phyloP scores from a whole-genome alignment of 371 early-diverging fungal species.

The Mortierella sp. region DNA sequence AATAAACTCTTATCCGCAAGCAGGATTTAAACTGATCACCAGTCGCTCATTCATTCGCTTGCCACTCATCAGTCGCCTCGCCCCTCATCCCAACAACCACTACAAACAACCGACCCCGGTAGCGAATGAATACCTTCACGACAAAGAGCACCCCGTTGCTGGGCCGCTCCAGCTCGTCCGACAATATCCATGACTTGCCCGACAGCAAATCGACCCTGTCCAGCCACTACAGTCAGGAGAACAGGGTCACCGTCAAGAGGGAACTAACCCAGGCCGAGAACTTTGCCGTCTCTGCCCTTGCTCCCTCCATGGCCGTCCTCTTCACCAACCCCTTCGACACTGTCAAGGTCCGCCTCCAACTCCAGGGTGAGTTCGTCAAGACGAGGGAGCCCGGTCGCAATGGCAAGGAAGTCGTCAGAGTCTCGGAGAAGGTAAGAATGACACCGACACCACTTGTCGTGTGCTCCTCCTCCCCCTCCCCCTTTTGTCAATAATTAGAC shows the following conservation, averaged over 20 bases:
- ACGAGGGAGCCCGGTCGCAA: conserved; percentile 52
- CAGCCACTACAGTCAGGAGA: background rate
- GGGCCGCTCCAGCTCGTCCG: conserved; percentile 34
- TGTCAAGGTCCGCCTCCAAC: conserved; percentile 75
- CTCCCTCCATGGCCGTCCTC: conserved; percentile 72
- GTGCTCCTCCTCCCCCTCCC: background rate
- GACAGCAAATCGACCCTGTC: conserved; percentile 22
- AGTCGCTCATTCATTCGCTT: background rate
- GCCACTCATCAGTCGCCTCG: background rate
- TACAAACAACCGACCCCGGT: background rate
- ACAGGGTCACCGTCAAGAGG: conserved; percentile 22
- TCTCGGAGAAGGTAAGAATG: conserved; percentile 52
- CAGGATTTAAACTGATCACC: background rate
- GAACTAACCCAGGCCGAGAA: conserved; percentile 60
- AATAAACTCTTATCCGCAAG: background rate
- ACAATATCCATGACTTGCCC: conserved; percentile 21
- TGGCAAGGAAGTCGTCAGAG: conserved; percentile 54
- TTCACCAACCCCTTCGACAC: conserved; percentile 81
- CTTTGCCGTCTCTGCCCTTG: conserved; percentile 67
- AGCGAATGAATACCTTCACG: conserved; percentile 54
- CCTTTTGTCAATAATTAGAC: background rate
- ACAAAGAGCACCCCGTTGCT: conserved; percentile 56
- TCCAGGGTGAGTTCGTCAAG: conserved; percentile 69
- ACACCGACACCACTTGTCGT: background rate
- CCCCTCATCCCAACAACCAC: background rate